Evolutionary conservation across 495 filamentous ascomycete genomes (phyloP).

Genomic region (Trichocladium antarcticum): DNA sequence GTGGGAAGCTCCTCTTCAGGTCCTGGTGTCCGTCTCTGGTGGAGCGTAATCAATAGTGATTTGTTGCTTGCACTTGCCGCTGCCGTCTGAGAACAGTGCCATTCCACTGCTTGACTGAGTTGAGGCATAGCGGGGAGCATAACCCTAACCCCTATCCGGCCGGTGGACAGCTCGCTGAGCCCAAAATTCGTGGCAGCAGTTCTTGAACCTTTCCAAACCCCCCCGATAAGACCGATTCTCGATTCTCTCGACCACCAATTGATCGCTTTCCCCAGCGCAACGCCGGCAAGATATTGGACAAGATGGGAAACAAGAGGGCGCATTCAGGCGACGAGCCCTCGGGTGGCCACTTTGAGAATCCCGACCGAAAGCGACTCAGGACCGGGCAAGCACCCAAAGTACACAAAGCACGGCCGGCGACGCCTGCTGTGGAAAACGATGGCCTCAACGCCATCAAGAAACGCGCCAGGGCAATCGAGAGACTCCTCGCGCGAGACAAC

Average conservation of each 20-base stretch:
- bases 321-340: conserved; percentile 18
- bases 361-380: conserved; percentile 9
- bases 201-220: not conserved
- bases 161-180: not conserved
- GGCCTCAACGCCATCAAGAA: conserved; percentile 43
- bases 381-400: conserved; percentile 18
- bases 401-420: conserved; percentile 28
- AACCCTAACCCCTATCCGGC: conserved; percentile 11
- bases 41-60: too few relatives aligned
- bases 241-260: not conserved
- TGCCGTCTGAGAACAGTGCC: too few relatives aligned
- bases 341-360: conserved; percentile 4
- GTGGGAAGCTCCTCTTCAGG: too few relatives aligned
- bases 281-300: not conserved
- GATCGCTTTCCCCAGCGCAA: not conserved
- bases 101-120: too few relatives aligned
- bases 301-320: conserved; percentile 16
- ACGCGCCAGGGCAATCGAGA: conserved; percentile 47
- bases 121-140: not conserved
- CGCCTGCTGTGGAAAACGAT: conserved; percentile 21
- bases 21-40: too few relatives aligned
- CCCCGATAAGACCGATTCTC: not conserved
- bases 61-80: too few relatives aligned
- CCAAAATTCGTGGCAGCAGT: conserved; percentile 1
- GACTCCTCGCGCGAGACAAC: conserved; percentile 47